Base-by-base conservation (phyloP, 805 yeast species). In the Dipodascus geniculatus region DNA sequence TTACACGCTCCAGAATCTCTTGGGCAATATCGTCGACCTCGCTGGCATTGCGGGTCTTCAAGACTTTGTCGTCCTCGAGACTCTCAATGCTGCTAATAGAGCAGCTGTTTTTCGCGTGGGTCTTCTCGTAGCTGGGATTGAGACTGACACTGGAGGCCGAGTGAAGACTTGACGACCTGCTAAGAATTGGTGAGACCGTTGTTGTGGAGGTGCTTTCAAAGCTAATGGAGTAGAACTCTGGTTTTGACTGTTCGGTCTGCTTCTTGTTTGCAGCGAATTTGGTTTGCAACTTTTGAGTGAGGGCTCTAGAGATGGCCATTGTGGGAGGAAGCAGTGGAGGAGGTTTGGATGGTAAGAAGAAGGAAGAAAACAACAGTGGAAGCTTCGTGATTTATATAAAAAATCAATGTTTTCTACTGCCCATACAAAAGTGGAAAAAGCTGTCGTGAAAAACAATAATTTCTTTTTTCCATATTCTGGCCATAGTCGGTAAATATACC, bases 51-150 rank as follows among this genome's bases (percentile, higher is more conserved):
- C 33, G 33, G 6, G 33, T 6, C 11, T 28, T 28, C 9, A 11
- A 6, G 33, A 28, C 33, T 28, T 6, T 11, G 11, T 28, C 33
- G 11, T 28, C 33, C 6, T 28, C 33, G 11, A 28, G 33, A 28
- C 33, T 28, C 33, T 28, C 33, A 50, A 55, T 9, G 61, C 53
- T 19, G 54, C 58, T 16, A 60, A 60, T 16, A 64, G 66, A 23
- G 49, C 65, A 16, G 60, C 50, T 49, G 51, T 48, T 23, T 51
- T 19, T 51, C 44, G 48, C 35, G 51, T 23, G 51, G 19, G 22
- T 22, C n/a, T 47, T 38, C 51, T n/a, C 16, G 22, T 23, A 20
- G 31, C 28, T 19, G 51, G 20, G 22, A 50, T 33, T 22, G 48
- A 52, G 20, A 38, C 44, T 38, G 44, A 14, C 20, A 38, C 44